Evolutionary conservation across 164 flowering plant genomes (phyloP).

Genomic region (Sextonia rubra): DNA sequence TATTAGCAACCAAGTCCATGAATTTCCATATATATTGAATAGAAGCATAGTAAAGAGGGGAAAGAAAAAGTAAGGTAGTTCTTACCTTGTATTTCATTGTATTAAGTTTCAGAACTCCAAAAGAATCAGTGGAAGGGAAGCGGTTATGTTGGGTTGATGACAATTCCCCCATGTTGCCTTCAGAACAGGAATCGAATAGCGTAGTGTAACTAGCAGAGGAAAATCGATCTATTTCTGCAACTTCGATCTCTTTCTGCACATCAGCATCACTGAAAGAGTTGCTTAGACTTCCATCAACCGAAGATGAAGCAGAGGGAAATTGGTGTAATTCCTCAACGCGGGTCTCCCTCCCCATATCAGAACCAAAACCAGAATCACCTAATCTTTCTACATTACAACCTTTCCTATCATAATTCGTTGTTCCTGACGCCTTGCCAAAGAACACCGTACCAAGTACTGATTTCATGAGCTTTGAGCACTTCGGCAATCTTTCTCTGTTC

Average conservation of each 20-base stretch:
- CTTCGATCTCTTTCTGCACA: neutral
- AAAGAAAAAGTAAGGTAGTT: neutral
- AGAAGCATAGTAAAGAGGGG: neutral
- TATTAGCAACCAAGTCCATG: conserved; percentile 4
- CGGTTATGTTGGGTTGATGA: neutral
- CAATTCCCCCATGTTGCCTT: conserved; percentile 8
- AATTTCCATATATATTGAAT: no score
- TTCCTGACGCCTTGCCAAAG: neutral
- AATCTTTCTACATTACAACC: conserved; percentile 6
- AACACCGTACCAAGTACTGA: conserved; percentile 29
- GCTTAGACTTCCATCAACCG: no score
- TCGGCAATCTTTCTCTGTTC: conserved; percentile 15
- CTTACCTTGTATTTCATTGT: conserved; percentile 26
- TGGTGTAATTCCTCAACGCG: conserved; percentile 19
- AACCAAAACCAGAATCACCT: conserved; percentile 1
- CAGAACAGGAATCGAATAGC: conserved; percentile 28
- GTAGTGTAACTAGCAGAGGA: conserved; percentile 36
- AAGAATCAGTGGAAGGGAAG: conserved; percentile 7
- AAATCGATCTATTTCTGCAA: conserved; percentile 7
- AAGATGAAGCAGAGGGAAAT: neutral
- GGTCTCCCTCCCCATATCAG: neutral
- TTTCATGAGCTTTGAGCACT: conserved; percentile 30
- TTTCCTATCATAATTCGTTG: conserved; percentile 1
- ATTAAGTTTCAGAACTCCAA: conserved; percentile 7
- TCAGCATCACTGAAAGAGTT: neutral